Percentiles rank a stretch among this genome's conserved stretches.
These are phyloP conservation scores for Glaciozyma martinii DNA, from an alignment of 768 basidiomycete species.

Conservation along the genomic window DNA sequence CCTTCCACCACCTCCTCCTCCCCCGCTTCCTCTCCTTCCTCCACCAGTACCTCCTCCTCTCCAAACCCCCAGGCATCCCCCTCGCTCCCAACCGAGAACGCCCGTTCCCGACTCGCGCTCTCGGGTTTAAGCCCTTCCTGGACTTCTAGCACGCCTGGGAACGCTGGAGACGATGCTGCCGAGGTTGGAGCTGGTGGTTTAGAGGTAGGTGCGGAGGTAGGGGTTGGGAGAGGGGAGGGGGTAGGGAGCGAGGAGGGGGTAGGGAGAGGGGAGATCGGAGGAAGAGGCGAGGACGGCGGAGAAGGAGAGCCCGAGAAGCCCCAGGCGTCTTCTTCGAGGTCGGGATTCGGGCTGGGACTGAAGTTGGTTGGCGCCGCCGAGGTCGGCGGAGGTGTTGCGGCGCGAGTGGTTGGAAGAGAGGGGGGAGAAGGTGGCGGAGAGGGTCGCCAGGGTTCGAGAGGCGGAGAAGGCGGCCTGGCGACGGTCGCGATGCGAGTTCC, in stretches of 20 bases:
- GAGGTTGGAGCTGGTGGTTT: not conserved
- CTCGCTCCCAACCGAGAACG: not conserved
- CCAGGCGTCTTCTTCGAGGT: conserved; percentile 1
- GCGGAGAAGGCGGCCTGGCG: not conserved
- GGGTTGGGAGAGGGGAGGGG: too few species aligned
- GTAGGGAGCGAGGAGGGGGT: not conserved
- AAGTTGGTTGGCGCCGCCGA: not conserved
- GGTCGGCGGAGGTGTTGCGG: not conserved
- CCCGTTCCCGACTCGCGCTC: not conserved
- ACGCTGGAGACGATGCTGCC: too few species aligned
- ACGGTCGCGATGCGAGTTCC: not conserved
- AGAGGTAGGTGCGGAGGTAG: not conserved
- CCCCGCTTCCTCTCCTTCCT: not conserved
- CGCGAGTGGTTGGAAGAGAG: not conserved
- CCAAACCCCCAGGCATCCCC: conserved; percentile 27
- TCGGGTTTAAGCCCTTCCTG: not conserved
- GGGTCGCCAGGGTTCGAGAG: not conserved
- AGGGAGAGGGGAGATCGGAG: not conserved
- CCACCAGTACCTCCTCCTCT: not conserved
- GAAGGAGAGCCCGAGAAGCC: not conserved
- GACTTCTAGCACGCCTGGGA: not conserved
- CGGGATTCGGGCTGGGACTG: not conserved
- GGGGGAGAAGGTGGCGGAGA: not conserved
- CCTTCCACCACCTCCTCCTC: not conserved
- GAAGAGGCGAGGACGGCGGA: not conserved